Conservation (phyloP, 1,284 basidiomycete species). For the Bondarzewia mesenterica region DNA sequence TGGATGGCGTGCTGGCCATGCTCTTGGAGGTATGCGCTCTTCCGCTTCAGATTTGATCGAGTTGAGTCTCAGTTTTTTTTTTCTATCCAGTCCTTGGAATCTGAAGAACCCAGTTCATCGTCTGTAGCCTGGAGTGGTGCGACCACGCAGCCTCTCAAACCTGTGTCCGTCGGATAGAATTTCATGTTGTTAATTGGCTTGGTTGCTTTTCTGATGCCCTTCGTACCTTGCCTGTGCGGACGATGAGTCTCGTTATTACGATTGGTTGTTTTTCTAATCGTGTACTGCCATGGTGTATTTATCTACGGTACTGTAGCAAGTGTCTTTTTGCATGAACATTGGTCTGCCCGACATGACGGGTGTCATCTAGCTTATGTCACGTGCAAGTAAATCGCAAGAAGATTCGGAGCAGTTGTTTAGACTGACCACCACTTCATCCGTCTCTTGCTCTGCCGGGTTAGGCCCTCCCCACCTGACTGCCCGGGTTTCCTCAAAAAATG, state of each 20-base stretch:
- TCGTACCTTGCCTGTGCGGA: no score
- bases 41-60: not conserved
- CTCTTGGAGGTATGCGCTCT: constrained; percentile 62
- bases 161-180: constrained; percentile 12
- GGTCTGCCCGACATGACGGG: no score
- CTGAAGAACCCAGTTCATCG: constrained; percentile 60
- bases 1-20: constrained; percentile 79
- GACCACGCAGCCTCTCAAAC: constrained; percentile 10
- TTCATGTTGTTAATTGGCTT: constrained; percentile 5
- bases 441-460: no score
- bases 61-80: not conserved
- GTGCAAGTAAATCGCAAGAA: no score
- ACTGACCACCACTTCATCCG: no score
- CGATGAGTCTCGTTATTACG: no score
- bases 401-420: no score
- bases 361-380: not conserved
- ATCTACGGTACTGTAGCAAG: not conserved
- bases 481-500: not conserved
- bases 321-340: no score
- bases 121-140: constrained; percentile 30
- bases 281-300: not conserved
- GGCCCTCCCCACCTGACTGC: no score
- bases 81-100: constrained; percentile 53
- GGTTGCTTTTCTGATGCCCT: constrained; percentile 7
- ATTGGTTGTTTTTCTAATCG: not conserved